Evolutionary conservation across 2,329 filamentous ascomycete genomes (phyloP), one percentile per base, ranked within the genome.

Genomic region (Colletotrichum kahawae): DNA sequence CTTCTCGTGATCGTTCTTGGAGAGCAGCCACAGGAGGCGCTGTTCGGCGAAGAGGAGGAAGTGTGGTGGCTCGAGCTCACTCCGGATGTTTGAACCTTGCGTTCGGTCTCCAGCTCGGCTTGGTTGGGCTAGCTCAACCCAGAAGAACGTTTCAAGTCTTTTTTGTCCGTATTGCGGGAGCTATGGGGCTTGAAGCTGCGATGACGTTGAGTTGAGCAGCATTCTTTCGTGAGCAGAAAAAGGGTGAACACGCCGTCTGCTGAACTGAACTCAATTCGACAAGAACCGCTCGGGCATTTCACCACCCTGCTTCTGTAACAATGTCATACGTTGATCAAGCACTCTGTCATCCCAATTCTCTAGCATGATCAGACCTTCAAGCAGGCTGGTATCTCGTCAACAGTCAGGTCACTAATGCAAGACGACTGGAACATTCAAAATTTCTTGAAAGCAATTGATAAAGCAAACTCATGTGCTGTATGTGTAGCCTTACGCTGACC

Each of bases 11-110:
- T 21, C 24, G 18, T 54, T 63, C 29, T 51, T 16, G n/a, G 29
- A 16, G 51, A 59, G 16, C n/a, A 18, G 33, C n/a, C 24, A 65
- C n/a, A 29, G 18, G 29, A 65, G 38, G 56, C 18, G 29, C n/a
- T 14, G 16, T 13, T 51, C 36, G 29, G 36, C 12, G 24, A 43
- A 54, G 36, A 59, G 12, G 56, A 62, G 24, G 34, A 43, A 48
- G 56, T 43, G 69, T 33, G 69, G 69, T 48, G 70, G 70, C 65
- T 70, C 70, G 70, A 70, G 65, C 70, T 70, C 43, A 33, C 36
- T 33, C 33, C 38, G 43, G 38, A 7, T 62, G n/a, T 21, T n/a
- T 38, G 65, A 67, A 59, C 33, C 51, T 59, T 59, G 51, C 29
- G 24, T 31, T 57, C 21, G 13, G 51, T 29, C 51, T 67, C n/a